These are phyloP conservation scores for Candida ficus DNA, from an alignment of 805 yeast genomes.

Conservation along the genomic window DNA sequence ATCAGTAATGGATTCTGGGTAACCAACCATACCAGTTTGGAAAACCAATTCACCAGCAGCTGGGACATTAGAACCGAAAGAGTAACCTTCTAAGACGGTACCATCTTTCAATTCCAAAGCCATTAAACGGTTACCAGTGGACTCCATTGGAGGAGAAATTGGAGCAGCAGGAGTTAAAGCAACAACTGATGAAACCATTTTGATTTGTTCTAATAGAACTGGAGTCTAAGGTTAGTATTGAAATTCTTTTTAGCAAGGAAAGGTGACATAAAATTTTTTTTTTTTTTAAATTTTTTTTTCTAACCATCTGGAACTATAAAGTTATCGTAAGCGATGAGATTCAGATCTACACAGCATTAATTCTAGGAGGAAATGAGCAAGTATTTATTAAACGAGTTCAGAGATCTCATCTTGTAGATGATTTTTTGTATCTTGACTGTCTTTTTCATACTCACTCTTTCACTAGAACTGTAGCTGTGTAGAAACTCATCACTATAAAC, in stretches of 20 bases:
- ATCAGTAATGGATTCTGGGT: slow-evolving; percentile 96
- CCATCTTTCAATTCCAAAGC: slow-evolving; percentile 89
- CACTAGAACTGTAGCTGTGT: not conserved
- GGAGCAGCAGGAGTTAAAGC: slow-evolving; percentile 56
- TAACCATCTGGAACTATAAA: too few relatives aligned
- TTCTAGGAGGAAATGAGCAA: too few relatives aligned
- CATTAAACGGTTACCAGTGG: slow-evolving; percentile 76
- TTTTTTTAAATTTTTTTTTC: not conserved
- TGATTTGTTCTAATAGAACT: not conserved
- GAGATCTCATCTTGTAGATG: too few relatives aligned
- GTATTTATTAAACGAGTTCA: not conserved
- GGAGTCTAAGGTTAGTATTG: not conserved
- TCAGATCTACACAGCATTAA: too few relatives aligned
- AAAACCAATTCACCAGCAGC: slow-evolving; percentile 97
- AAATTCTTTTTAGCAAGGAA: not conserved
- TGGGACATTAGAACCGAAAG: slow-evolving; percentile 88
- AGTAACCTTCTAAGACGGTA: slow-evolving; percentile 83
- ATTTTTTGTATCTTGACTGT: not conserved
- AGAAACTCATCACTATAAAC: not conserved
- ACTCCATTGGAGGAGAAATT: slow-evolving; percentile 84
- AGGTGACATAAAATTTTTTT: not conserved
- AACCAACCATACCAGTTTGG: slow-evolving; percentile 99
- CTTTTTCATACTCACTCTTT: slow-evolving; percentile 10
- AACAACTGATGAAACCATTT: slow-evolving; percentile 12
- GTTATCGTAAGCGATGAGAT: not conserved